Evolutionary conservation across 2,329 filamentous ascomycete species (phyloP).

Genomic region (Pezicula carpinea): DNA sequence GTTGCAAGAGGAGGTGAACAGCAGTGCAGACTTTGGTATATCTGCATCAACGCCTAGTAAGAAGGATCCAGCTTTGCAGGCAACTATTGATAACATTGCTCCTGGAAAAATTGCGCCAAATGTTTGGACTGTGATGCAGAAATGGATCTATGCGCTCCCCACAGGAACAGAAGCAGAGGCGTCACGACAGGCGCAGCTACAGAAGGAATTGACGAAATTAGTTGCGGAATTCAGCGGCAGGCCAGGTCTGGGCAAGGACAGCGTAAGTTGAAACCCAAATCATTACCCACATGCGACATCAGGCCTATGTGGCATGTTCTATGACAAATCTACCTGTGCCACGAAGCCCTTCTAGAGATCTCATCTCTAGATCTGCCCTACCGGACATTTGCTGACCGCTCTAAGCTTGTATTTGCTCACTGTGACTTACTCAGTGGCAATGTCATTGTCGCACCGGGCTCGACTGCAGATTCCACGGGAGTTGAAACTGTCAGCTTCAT

Average conservation of each 20-base stretch:
- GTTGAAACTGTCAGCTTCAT: constrained; percentile 73
- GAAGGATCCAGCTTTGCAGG: constrained; percentile 33
- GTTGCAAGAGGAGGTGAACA: constrained; percentile 31
- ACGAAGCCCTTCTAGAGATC: constrained; percentile 1
- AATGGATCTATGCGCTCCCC: constrained; percentile 87
- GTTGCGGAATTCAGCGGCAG: constrained; percentile 69
- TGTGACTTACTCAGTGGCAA: constrained; percentile 96
- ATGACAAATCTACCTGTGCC: too few relatives aligned
- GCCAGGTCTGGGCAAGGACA: constrained; percentile 69
- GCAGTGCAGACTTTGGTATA: constrained; percentile 27
- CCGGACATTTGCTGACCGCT: constrained; percentile 15
- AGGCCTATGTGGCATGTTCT: too few relatives aligned
- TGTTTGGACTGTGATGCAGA: constrained; percentile 92
- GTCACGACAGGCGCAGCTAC: constrained; percentile 61
- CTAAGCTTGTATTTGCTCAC: constrained; percentile 82
- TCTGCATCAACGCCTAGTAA: constrained; percentile 24
- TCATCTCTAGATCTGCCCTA: neutral
- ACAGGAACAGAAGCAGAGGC: constrained; percentile 64
- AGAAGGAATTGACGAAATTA: constrained; percentile 69
- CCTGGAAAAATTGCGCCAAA: constrained; percentile 74
- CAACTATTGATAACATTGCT: constrained; percentile 46
- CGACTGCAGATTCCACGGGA: constrained; percentile 24
- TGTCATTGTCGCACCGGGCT: constrained; percentile 71
- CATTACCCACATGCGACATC: neutral
- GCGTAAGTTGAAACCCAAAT: constrained; percentile 46